Percentiles rank a stretch among this genome's conserved stretches.
phyloP scores from a whole-genome alignment of 2,329 filamentous ascomycete genomes.

The Gyromitra esculenta region DNA sequence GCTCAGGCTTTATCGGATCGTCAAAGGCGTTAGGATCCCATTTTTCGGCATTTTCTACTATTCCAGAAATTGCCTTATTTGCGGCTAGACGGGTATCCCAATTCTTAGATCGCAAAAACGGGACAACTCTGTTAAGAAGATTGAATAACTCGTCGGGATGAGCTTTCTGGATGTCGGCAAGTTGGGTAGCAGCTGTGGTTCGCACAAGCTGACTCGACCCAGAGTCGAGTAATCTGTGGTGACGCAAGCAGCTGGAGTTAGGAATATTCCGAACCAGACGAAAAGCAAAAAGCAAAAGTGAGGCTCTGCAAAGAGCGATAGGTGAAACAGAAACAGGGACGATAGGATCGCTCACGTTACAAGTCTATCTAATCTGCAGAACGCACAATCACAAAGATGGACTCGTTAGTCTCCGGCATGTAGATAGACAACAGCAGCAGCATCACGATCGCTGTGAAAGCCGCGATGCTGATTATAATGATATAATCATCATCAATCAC shows the following conservation, averaged over 20 bases:
- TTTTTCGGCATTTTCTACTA: conserved; percentile 84
- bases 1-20: conserved; percentile 60
- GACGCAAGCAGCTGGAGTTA: conserved; percentile 29
- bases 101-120: conserved; percentile 91
- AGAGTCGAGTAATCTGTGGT: conserved; percentile 85
- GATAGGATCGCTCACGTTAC: conserved; percentile 75
- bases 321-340: conserved; percentile 31
- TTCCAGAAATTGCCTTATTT: conserved; percentile 92
- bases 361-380: conserved; percentile 77
- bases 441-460: conserved; percentile 36
- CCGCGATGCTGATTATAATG: conserved; percentile 1
- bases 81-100: conserved; percentile 97
- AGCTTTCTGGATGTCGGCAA: conserved; percentile 97
- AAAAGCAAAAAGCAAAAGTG: conserved; percentile 47
- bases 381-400: conserved; percentile 58
- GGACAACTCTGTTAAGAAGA: conserved; percentile 89
- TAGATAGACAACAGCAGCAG: conserved; percentile 44
- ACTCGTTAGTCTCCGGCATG: conserved; percentile 47
- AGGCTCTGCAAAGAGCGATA: conserved; percentile 38
- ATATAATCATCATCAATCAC: conserved; percentile 48
- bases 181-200: conserved; percentile 94
- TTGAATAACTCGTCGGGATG: conserved; percentile 98
- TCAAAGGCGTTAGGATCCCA: conserved; percentile 81
- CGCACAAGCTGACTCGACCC: conserved; percentile 95
- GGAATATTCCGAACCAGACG: conserved; percentile 17